A percentile compares a stretch with the other conserved stretches of the same genome.
These are phyloP conservation scores for Carallia pectinifolia DNA, from an alignment of 345 rosid genomes.

Conservation along the genomic window DNA sequence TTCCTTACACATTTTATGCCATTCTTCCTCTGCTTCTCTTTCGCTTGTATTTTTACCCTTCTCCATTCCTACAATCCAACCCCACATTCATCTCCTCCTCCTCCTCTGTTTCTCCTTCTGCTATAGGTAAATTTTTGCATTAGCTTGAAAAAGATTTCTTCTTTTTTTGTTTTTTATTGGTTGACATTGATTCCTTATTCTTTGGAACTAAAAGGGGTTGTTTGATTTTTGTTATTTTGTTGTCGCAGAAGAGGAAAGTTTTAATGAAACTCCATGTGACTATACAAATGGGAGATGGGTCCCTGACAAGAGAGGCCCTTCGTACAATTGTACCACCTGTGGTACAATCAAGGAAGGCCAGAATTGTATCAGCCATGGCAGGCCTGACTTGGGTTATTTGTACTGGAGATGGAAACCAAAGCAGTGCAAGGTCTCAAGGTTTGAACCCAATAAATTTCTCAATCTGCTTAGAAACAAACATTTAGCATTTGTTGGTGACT, in stretches of 20 bases:
- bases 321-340: constrained; percentile 75
- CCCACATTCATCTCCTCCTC: constrained; percentile 22
- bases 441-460: constrained; percentile 63
- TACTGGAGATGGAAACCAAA: constrained; percentile 90
- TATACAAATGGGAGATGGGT: constrained; percentile 75
- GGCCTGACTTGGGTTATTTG: constrained; percentile 76
- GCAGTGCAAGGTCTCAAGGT: constrained; percentile 71
- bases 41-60: constrained; percentile 47
- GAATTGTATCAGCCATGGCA: constrained; percentile 77
- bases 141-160: not conserved
- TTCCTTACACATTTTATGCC: constrained; percentile 43
- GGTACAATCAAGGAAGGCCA: constrained; percentile 79
- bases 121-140: constrained; percentile 39
- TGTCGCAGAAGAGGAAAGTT: constrained; percentile 43
- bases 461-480: constrained; percentile 53
- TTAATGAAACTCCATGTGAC: constrained; percentile 53
- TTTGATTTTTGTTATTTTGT: not conserved
- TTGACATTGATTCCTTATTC: not conserved
- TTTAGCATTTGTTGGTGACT: constrained; percentile 88
- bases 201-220: constrained; percentile 17
- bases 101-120: constrained; percentile 14
- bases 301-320: constrained; percentile 60
- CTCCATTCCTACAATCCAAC: constrained; percentile 15
- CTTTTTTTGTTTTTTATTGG: not conserved
- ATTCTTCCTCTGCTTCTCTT: constrained; percentile 43